These are phyloP conservation scores for Ananas comosus DNA, from an alignment of 176 grass and related monocot species.

Conservation along the genomic window DNA sequence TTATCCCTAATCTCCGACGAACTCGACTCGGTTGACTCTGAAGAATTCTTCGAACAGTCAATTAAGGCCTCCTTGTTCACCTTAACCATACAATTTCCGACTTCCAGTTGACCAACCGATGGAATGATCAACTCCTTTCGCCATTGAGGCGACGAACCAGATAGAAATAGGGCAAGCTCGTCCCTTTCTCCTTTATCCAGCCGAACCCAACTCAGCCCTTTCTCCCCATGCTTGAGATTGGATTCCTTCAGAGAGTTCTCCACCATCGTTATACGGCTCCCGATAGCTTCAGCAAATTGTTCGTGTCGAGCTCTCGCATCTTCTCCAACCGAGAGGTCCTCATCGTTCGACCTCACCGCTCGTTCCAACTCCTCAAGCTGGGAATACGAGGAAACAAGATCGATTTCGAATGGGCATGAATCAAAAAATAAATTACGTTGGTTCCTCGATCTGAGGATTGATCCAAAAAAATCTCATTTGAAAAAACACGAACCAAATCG, in stretches of 20 bases:
- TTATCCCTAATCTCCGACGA: constrained; percentile 30
- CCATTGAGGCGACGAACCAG: constrained; percentile 26
- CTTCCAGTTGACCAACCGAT: constrained; percentile 27
- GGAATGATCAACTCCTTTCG: constrained; percentile 29
- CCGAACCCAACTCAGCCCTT: constrained; percentile 46
- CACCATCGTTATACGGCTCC: constrained; percentile 47
- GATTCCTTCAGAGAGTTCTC: constrained; percentile 58
- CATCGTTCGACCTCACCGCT: constrained; percentile 44
- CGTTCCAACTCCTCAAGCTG: constrained; percentile 77
- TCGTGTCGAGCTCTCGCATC: constrained; percentile 58
- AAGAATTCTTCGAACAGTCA: constrained; percentile 45
- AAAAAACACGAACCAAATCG: not conserved
- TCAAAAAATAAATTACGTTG: not conserved
- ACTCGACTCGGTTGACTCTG: constrained; percentile 34
- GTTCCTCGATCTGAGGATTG: not conserved
- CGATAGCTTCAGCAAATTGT: constrained; percentile 59
- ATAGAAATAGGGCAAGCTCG: constrained; percentile 70
- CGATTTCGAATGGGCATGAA: no score
- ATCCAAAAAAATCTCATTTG: not conserved
- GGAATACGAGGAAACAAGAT: not conserved
- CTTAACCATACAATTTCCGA: constrained; percentile 29
- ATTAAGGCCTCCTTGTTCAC: constrained; percentile 44
- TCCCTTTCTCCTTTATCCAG: constrained; percentile 62
- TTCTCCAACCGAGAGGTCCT: constrained; percentile 40
- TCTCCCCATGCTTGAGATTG: constrained; percentile 34